These are phyloP conservation scores for Scheffersomyces segobiensis DNA, from an alignment of 1,139 yeast genomes.

Conservation along the genomic window DNA sequence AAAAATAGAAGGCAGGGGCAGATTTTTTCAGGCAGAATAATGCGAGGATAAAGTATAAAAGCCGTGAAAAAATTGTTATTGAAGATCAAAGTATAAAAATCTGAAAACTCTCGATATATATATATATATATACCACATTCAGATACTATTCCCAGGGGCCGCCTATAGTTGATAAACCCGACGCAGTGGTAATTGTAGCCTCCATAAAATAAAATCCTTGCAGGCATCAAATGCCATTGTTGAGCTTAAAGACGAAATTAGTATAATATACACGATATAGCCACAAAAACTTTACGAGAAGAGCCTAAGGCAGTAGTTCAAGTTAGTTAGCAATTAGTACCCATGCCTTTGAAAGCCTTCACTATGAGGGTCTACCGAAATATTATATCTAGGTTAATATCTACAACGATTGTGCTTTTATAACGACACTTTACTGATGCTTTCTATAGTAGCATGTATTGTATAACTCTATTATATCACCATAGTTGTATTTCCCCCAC, in stretches of 20 bases:
- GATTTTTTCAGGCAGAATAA: not conserved
- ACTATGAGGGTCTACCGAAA: not conserved
- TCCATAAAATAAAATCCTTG: not conserved
- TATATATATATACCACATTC: too few relatives aligned
- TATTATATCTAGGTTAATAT: too few relatives aligned
- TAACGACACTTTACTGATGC: too few relatives aligned
- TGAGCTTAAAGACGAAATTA: not conserved
- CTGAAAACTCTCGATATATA: too few relatives aligned
- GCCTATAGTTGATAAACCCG: not conserved
- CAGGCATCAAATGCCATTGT: not conserved
- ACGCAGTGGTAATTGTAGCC: not conserved
- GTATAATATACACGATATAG: not conserved
- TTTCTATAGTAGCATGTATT: not conserved
- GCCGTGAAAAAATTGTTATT: not conserved
- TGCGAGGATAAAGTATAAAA: not conserved
- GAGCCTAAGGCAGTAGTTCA: not conserved
- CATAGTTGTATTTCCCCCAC: not conserved
- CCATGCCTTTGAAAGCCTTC: not conserved
- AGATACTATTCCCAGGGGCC: not conserved
- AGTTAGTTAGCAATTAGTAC: not conserved
- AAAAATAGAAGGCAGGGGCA: not conserved
- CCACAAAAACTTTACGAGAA: not conserved
- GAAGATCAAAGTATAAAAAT: not conserved
- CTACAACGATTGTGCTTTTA: too few relatives aligned
- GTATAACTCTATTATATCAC: not conserved